These are phyloP conservation scores for Fusarium denticulatum DNA, from an alignment of 2,329 filamentous ascomycete genomes.

Conservation along the genomic window DNA sequence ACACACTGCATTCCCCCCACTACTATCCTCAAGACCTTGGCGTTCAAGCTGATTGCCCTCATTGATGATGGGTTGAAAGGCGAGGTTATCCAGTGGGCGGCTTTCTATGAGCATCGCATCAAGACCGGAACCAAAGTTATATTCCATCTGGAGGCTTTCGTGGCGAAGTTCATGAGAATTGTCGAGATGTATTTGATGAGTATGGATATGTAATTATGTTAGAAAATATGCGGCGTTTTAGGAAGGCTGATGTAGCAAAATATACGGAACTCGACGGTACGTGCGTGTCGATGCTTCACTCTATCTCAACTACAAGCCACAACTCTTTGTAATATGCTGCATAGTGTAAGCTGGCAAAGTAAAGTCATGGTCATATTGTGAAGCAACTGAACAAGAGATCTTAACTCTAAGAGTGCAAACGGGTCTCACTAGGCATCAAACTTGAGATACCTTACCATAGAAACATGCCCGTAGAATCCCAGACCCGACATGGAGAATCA, in stretches of 20 bases:
- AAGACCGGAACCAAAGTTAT: constrained; percentile 94
- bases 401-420: background rate
- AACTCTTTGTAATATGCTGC: background rate
- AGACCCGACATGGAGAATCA: constrained; percentile 3
- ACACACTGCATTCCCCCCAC: constrained; percentile 97
- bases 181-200: constrained; percentile 92
- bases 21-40: constrained; percentile 91
- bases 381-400: background rate
- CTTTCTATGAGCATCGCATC: constrained; percentile 96
- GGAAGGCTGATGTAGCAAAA: constrained; percentile 27
- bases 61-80: constrained; percentile 91
- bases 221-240: constrained; percentile 40
- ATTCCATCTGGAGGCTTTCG: constrained; percentile 97
- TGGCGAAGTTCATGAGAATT: constrained; percentile 97
- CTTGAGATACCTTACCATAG: background rate
- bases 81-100: constrained; percentile 94
- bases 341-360: background rate
- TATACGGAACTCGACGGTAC: constrained; percentile 14
- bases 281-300: background rate
- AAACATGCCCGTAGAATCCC: constrained; percentile 7
- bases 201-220: constrained; percentile 71
- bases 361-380: background rate
- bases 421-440: constrained; percentile 4
- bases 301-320: background rate
- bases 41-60: constrained; percentile 88